Conservation (phyloP, 495 filamentous ascomycete species). For the Talaromyces stipitatus region DNA sequence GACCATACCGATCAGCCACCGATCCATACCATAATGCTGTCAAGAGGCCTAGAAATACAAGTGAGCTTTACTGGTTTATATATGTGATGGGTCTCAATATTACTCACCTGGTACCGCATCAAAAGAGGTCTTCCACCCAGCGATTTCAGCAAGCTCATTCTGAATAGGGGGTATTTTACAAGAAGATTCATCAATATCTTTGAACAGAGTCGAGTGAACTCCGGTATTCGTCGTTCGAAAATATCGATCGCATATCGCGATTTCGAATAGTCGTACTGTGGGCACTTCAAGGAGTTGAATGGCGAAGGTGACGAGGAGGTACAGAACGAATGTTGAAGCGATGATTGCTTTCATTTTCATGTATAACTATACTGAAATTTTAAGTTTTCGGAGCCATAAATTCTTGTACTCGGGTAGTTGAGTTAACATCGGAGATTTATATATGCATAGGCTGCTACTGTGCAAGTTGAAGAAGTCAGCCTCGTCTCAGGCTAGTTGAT, state of each 20-base stretch:
- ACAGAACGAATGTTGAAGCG: background rate
- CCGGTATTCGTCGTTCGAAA: background rate
- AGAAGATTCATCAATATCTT: background rate
- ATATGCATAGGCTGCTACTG: background rate
- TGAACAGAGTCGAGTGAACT: background rate
- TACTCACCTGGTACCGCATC: slow-evolving; percentile 11
- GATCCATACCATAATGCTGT: background rate
- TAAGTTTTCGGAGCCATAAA: no score
- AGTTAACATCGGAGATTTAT: no score
- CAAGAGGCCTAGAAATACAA: background rate
- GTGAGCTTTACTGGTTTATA: background rate
- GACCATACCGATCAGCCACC: background rate
- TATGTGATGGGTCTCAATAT: background rate
- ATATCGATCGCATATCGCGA: background rate
- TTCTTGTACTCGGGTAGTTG: no score
- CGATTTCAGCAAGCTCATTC: slow-evolving; percentile 10
- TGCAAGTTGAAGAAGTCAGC: background rate
- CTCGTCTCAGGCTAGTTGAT: background rate
- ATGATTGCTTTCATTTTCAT: background rate
- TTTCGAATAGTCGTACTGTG: background rate
- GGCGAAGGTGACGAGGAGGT: background rate
- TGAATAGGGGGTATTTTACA: slow-evolving; percentile 14
- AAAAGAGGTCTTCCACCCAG: slow-evolving; percentile 13
- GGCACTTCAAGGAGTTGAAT: background rate
- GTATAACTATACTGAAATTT: no score